A percentile compares a stretch with the other conserved stretches of the same genome.
phyloP scores from a whole-genome alignment of 2,329 filamentous ascomycete genomes.

The Pseudogymnoascus destructans region DNA sequence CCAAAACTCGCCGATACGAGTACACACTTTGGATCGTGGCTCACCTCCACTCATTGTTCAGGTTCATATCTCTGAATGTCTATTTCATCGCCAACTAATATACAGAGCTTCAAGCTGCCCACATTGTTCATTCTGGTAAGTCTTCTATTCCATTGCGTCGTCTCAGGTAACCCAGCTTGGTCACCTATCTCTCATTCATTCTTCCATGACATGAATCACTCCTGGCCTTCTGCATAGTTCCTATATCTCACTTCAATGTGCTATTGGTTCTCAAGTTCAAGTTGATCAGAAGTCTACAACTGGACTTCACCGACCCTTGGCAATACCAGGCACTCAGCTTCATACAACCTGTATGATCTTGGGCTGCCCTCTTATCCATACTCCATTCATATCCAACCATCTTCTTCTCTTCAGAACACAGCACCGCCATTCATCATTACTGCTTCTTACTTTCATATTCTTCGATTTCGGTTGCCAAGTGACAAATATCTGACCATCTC shows the following conservation, averaged over 20 bases:
- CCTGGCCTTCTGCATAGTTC: neutral
- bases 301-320: neutral
- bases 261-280: neutral
- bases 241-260: neutral
- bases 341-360: neutral
- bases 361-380: constrained; percentile 2
- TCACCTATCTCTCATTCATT: neutral
- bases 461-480: neutral
- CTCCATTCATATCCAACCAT: constrained; percentile 10
- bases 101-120: neutral
- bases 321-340: neutral
- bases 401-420: neutral
- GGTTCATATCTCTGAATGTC: neutral
- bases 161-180: neutral
- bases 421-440: neutral
- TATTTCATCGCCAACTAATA: neutral
- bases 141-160: neutral
- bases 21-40: neutral
- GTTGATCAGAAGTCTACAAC: neutral
- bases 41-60: neutral
- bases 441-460: neutral
- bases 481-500: neutral
- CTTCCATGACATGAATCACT: neutral
- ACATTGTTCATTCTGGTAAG: neutral
- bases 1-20: neutral